phyloP scores from a whole-genome alignment of 495 filamentous ascomycete genomes.

The Penicillium cinerascens region DNA sequence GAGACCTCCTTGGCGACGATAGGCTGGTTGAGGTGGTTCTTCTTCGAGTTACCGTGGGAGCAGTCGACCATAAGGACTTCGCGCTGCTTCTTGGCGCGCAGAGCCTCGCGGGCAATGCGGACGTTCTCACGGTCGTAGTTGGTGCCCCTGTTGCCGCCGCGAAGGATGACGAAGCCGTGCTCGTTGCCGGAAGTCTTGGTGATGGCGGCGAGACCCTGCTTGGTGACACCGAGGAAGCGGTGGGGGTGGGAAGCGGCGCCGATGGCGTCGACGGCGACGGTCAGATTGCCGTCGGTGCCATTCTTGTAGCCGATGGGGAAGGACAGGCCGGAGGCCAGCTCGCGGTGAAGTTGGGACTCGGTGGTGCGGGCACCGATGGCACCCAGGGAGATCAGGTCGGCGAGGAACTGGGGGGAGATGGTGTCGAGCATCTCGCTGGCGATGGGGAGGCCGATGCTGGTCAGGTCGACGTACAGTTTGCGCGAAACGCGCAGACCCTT shows the following conservation, averaged over 20 bases:
- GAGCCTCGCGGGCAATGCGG: constrained; percentile 68
- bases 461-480: constrained; percentile 88
- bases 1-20: constrained; percentile 79
- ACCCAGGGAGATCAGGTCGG: constrained; percentile 91
- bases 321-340: constrained; percentile 92
- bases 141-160: constrained; percentile 88
- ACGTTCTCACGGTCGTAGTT: constrained; percentile 90
- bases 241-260: constrained; percentile 87
- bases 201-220: constrained; percentile 93
- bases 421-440: constrained; percentile 98
- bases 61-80: constrained; percentile 97
- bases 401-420: constrained; percentile 94
- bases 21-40: constrained; percentile 81
- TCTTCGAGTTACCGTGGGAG: constrained; percentile 75
- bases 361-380: constrained; percentile 97
- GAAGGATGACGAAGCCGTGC: constrained; percentile 93
- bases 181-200: constrained; percentile 90
- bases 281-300: constrained; percentile 90
- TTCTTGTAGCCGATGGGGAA: constrained; percentile 99
- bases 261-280: constrained; percentile 95
- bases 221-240: constrained; percentile 99
- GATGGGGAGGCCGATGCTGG: constrained; percentile 81
- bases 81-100: constrained; percentile 81
- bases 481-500: constrained; percentile 88
- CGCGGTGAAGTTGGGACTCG: constrained; percentile 91